Conservation (phyloP, 1,139 yeast species). For the Diutina rugosa region DNA sequence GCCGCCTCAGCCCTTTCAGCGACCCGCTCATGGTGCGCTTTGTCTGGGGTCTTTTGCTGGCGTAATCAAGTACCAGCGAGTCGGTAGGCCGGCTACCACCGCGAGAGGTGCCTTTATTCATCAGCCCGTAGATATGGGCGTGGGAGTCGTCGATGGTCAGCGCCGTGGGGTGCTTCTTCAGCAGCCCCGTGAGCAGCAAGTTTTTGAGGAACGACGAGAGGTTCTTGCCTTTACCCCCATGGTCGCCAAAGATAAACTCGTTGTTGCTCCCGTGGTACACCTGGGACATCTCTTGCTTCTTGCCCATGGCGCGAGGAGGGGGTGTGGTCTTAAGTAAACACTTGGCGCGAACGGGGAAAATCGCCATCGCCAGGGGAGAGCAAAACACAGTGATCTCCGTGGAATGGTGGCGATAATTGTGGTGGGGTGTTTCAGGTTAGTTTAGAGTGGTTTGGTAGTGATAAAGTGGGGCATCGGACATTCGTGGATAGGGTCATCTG, state of each 20-base stretch:
- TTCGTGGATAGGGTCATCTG: no score
- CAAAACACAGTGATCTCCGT: no score
- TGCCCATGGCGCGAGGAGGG: slow-evolving; percentile 7
- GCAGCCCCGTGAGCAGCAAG: slow-evolving; percentile 21
- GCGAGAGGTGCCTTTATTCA: slow-evolving; percentile 5
- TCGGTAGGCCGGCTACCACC: slow-evolving; percentile 1
- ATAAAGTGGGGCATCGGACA: no score
- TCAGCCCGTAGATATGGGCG: slow-evolving; percentile 28
- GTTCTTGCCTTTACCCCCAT: slow-evolving; percentile 56
- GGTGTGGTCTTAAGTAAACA: not conserved
- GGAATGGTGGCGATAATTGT: no score
- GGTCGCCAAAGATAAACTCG: slow-evolving; percentile 56
- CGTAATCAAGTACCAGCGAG: not conserved
- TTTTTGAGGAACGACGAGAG: slow-evolving; percentile 46
- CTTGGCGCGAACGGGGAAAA: not conserved
- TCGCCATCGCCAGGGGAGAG: not conserved
- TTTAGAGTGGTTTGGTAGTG: no score
- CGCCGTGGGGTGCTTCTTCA: slow-evolving; percentile 5
- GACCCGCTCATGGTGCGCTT: not conserved
- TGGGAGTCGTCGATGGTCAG: slow-evolving; percentile 15
- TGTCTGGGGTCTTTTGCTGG: not conserved
- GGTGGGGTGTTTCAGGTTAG: no score
- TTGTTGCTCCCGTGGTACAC: slow-evolving; percentile 33
- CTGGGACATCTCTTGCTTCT: slow-evolving; percentile 47
- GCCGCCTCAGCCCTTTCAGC: not conserved